Evolutionary conservation across 2,329 filamentous ascomycete species (phyloP), one percentile per base, ranked within the genome.

Genomic region (Beauveria rudraprayagi): DNA sequence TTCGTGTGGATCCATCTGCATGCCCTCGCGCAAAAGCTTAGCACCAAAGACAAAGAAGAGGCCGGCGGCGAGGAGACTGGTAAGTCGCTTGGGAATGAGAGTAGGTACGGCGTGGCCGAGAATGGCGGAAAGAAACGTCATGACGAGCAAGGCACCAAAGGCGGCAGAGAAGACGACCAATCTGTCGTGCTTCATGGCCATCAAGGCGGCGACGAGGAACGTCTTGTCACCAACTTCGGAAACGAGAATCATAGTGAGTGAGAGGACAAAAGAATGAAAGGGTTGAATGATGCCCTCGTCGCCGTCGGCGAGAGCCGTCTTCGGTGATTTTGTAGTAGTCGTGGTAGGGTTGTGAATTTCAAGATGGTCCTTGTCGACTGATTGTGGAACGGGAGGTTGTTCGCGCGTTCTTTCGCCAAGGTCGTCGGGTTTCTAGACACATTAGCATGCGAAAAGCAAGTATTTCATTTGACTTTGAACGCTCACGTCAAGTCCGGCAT

Each of bases 211-310:
- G 24, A 99, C 91, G 48, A 99, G 82, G 79, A 99, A 99, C 0
- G 94, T 99, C 78, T 99, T 99, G 83, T 99, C 94, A 65, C 94
- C 94, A 68, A 99, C 86, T 73, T 99, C 94, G 52, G 93, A 97
- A 68, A 97, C 89, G 64, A 97, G 79, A 69, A 99, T 99, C 94
- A 97, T 99, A 62, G 92, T 93, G 63, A 97, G 86, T 17, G 94
- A 96, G 37, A 97, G 86, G 14, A 96, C 71, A 70, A 94, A 95
- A 4, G 94, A 97, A 73, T 99, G 93, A 69, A 87, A 80, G 19
- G 91, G 90, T 64, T 87, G 88, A 63, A 92, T 91, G 46, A 92
- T 78, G 62, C 87, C 85, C 10, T 81, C 82, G 7, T 68, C 67
- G 5, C 62, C 68, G 58, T 77, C 74, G 9, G 72, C 71, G 19